These are phyloP conservation scores for Pneumocystis sp. DNA, from an alignment of 1,139 yeast species.

Conservation along the genomic window DNA sequence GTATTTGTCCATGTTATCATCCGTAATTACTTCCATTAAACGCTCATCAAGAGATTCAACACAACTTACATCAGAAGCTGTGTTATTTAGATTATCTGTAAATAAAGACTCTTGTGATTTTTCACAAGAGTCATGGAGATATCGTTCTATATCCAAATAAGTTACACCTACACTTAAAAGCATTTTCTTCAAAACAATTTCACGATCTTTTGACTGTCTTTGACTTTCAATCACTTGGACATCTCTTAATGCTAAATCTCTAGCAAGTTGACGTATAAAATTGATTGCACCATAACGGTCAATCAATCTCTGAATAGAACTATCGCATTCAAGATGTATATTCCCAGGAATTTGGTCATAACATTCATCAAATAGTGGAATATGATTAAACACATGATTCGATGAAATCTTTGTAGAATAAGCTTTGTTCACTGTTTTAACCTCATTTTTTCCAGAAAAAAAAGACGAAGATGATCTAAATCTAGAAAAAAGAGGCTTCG, in stretches of 20 bases:
- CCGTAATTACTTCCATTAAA: conserved; percentile 12
- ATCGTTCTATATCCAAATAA: conserved; percentile 8
- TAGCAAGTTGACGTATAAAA: conserved; percentile 35
- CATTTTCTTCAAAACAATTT: conserved; percentile 31
- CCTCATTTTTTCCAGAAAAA: not conserved
- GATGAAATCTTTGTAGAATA: not conserved
- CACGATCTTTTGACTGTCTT: conserved; percentile 31
- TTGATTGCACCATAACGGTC: conserved; percentile 30
- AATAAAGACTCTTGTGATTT: not conserved
- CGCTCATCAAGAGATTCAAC: conserved; percentile 6
- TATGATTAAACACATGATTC: not conserved
- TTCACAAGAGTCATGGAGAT: conserved; percentile 1
- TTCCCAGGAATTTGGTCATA: conserved; percentile 22
- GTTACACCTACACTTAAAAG: conserved; percentile 33
- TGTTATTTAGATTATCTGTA: not conserved
- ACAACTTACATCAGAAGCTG: conserved; percentile 2
- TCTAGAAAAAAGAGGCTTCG: not conserved
- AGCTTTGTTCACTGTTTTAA: not conserved
- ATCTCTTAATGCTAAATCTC: conserved; percentile 37
- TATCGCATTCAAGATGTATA: conserved; percentile 26
- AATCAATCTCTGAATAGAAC: conserved; percentile 27
- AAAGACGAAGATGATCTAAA: not conserved
- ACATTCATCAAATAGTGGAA: not conserved
- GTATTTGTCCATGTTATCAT: conserved; percentile 8
- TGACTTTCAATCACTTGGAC: conserved; percentile 32